phyloP scores from a whole-genome alignment of 2,329 filamentous ascomycete genomes.

The Alternaria sp. region DNA sequence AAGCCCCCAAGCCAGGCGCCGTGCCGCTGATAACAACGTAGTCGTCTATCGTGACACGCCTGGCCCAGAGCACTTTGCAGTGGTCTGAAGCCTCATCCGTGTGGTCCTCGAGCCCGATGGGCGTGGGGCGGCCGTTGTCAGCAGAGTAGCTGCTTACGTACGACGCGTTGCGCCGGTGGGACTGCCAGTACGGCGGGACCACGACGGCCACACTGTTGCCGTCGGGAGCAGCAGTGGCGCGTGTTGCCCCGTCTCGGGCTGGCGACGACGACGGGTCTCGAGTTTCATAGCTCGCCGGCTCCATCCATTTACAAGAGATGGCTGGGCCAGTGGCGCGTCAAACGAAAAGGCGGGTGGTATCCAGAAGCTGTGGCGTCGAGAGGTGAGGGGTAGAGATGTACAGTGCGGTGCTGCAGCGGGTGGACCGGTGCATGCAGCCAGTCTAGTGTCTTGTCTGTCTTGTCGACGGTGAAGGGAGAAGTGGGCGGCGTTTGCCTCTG shows the following conservation, averaged over 20 bases:
- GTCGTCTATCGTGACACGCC: conserved; percentile 67
- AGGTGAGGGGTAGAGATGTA: conserved; percentile 31
- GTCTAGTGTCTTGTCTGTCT: conserved; percentile 17
- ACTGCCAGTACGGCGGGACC: conserved; percentile 60
- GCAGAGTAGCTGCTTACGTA: conserved; percentile 48
- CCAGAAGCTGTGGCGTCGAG: conserved; percentile 19
- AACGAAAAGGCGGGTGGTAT: conserved; percentile 25
- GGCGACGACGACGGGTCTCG: conserved; percentile 37
- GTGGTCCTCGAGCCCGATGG: conserved; percentile 71
- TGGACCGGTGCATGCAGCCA: conserved; percentile 19
- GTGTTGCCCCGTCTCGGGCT: conserved; percentile 30
- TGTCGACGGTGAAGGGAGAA: conserved; percentile 24
- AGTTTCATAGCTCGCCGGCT: conserved; percentile 47
- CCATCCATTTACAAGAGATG: conserved; percentile 52
- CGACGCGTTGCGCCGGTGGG: conserved; percentile 52
- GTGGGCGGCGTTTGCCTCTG: conserved; percentile 19
- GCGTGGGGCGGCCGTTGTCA: conserved; percentile 47
- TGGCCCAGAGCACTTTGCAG: conserved; percentile 68
- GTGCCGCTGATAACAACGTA: conserved; percentile 68
- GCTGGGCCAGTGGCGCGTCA: conserved; percentile 35
- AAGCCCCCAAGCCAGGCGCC: conserved; percentile 74
- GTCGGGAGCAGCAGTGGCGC: conserved; percentile 38
- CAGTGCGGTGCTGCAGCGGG: conserved; percentile 19
- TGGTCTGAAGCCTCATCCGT: conserved; percentile 66
- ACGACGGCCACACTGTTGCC: conserved; percentile 45